Percentiles rank a stretch among this genome's conserved stretches.
phyloP scores from a whole-genome alignment of 2,329 filamentous ascomycete genomes.

The Neofusicoccum sp. region DNA sequence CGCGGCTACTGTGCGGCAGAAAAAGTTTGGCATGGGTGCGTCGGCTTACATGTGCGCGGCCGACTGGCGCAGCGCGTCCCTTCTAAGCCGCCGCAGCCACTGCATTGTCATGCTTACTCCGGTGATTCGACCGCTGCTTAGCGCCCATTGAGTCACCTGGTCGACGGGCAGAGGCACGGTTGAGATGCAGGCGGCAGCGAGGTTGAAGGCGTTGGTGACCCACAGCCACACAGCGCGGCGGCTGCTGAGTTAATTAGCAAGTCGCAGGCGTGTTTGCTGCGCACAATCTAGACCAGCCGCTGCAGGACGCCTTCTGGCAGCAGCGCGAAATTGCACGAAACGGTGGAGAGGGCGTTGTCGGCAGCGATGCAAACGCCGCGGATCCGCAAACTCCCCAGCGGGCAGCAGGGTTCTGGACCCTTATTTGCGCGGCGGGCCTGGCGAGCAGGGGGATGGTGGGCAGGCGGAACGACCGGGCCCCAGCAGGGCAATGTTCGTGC shows the following conservation, averaged over 20 bases:
- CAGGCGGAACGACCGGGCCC: slow-evolving; percentile 7
- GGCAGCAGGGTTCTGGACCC: neutral
- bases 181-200: slow-evolving; percentile 7
- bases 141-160: slow-evolving; percentile 1
- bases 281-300: slow-evolving; percentile 3
- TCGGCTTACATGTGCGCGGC: slow-evolving; percentile 6
- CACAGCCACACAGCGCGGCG: neutral
- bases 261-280: slow-evolving; percentile 1
- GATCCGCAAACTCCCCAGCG: too few relatives aligned
- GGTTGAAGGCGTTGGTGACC: neutral
- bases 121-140: neutral
- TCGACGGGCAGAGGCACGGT: slow-evolving; percentile 10
- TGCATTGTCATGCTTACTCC: neutral
- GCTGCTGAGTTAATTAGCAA: neutral
- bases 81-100: slow-evolving; percentile 12
- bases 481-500: neutral
- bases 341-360: neutral
- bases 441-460: neutral
- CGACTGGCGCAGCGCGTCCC: neutral
- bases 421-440: neutral
- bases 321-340: neutral
- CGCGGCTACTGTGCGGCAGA: slow-evolving; percentile 1
- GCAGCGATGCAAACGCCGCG: neutral
- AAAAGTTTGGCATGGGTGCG: slow-evolving; percentile 4
- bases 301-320: slow-evolving; percentile 18